Conservation (phyloP, 345 rosid genomes). For the Moricandia moricandioides region DNA sequence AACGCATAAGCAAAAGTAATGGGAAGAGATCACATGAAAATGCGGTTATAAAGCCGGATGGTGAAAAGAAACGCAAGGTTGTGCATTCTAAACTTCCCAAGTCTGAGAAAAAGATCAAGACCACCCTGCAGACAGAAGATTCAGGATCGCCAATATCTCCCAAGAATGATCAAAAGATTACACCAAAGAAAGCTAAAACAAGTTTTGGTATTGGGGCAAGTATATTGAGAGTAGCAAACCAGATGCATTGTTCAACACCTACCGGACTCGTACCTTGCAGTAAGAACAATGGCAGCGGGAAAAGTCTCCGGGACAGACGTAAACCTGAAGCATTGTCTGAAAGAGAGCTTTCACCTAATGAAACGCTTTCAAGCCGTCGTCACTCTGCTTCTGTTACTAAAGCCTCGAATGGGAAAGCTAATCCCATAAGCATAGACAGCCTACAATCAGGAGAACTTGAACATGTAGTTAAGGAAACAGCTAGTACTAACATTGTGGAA, state of each 20-base stretch:
- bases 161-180: slow-evolving; percentile 32
- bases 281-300: slow-evolving; percentile 33
- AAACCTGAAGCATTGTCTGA: slow-evolving; percentile 10
- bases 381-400: slow-evolving; percentile 36
- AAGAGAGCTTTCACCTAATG: slow-evolving; percentile 30
- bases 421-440: slow-evolving; percentile 38
- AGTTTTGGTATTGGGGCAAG: slow-evolving; percentile 48
- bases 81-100: slow-evolving; percentile 30
- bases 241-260: slow-evolving; percentile 40
- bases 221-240: slow-evolving; percentile 46
- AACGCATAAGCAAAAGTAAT: slow-evolving; percentile 36
- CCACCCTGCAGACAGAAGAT: slow-evolving; percentile 20
- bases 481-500: slow-evolving; percentile 32
- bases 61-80: slow-evolving; percentile 45
- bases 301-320: slow-evolving; percentile 18
- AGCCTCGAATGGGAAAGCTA: slow-evolving; percentile 41
- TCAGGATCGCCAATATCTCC: slow-evolving; percentile 28
- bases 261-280: slow-evolving; percentile 29
- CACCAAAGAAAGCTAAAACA: slow-evolving; percentile 35
- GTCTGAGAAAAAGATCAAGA: slow-evolving; percentile 31
- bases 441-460: slow-evolving; percentile 9
- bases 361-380: slow-evolving; percentile 43
- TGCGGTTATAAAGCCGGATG: slow-evolving; percentile 20
- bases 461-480: slow-evolving; percentile 26
- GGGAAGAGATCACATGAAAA: slow-evolving; percentile 30